Evolutionary conservation across 345 rosid species (phyloP).

Genomic region (Brassica carinata): DNA sequence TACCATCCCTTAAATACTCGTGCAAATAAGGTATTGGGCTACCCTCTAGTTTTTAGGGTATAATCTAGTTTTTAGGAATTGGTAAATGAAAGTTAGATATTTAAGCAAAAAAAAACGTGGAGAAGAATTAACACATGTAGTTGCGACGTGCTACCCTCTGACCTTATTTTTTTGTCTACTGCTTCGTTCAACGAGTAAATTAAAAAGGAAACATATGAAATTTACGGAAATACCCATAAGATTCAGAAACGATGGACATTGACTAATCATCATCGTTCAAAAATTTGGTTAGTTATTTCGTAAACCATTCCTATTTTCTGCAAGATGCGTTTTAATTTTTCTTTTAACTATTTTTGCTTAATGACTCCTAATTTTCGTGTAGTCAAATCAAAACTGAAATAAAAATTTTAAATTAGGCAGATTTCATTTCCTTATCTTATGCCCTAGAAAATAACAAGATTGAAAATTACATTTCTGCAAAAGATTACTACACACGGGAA

Average conservation of each 20-base stretch:
- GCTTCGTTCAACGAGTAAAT: not conserved
- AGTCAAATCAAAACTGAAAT: slow-evolving; percentile 15
- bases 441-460: not conserved
- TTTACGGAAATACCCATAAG: not conserved
- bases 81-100: too few species aligned
- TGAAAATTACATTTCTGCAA: not conserved
- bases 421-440: slow-evolving; percentile 21
- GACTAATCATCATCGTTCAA: slow-evolving; percentile 17
- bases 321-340: not conserved
- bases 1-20: too few species aligned
- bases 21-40: too few species aligned
- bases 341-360: slow-evolving; percentile 4
- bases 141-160: slow-evolving; percentile 17
- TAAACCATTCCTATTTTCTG: not conserved
- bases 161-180: not conserved
- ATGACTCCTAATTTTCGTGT: slow-evolving; percentile 14
- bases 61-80: too few species aligned
- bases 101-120: not conserved
- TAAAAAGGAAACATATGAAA: not conserved
- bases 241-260: not conserved
- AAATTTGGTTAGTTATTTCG: not conserved
- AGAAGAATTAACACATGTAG: slow-evolving; percentile 10
- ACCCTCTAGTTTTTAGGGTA: too few species aligned
- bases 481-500: not conserved
- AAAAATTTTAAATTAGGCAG: slow-evolving; percentile 7